Conservation (phyloP, 2,329 filamentous ascomycete species). For the Ophiostoma piceae region DNA sequence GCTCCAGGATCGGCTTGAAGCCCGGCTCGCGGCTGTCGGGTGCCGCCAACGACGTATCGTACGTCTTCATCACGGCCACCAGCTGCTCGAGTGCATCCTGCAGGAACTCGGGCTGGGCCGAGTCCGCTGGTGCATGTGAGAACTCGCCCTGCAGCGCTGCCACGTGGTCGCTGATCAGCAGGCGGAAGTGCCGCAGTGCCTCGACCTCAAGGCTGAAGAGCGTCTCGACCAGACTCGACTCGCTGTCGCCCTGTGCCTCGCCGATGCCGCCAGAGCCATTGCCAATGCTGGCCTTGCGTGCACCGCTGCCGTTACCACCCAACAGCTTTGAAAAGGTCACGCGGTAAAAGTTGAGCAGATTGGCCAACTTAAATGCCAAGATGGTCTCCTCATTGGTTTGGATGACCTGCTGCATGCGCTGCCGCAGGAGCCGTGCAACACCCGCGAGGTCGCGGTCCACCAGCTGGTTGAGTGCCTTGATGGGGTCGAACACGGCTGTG, state of each 20-base stretch:
- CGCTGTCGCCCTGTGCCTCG: constrained; percentile 31
- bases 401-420: constrained; percentile 85
- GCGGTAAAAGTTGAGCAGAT: constrained; percentile 83
- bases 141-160: constrained; percentile 68
- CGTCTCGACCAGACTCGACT: constrained; percentile 64
- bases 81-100: constrained; percentile 74
- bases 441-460: constrained; percentile 81
- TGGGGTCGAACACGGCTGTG: constrained; percentile 62
- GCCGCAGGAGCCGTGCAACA: constrained; percentile 76
- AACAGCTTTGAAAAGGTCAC: constrained; percentile 78
- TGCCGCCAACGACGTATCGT: constrained; percentile 70
- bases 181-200: constrained; percentile 75
- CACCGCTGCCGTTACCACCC: constrained; percentile 37
- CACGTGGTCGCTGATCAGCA: constrained; percentile 74
- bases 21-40: constrained; percentile 56
- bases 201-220: constrained; percentile 66
- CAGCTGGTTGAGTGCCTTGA: constrained; percentile 75
- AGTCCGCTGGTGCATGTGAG: constrained; percentile 63
- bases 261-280: background rate
- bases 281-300: background rate
- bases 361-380: constrained; percentile 81
- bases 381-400: constrained; percentile 89
- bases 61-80: constrained; percentile 73
- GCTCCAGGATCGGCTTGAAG: constrained; percentile 69
- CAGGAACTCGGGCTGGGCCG: constrained; percentile 74